Conservation (phyloP, 1,139 yeast species). For the Sugiyamaella novakii region DNA sequence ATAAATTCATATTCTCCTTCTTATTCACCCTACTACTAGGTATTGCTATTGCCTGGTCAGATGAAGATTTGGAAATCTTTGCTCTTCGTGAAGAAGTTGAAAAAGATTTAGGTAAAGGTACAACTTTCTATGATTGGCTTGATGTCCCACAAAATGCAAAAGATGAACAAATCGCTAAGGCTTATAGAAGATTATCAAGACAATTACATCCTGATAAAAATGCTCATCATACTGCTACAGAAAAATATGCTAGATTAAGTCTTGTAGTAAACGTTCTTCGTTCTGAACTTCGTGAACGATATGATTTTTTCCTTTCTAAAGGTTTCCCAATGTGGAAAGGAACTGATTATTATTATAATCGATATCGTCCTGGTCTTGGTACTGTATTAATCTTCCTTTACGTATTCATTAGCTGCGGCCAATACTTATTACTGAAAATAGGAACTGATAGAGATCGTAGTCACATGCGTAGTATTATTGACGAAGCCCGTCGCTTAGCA, state of each 20-base stretch:
- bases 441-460: constrained; percentile 62
- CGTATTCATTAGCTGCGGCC: constrained; percentile 57
- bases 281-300: constrained; percentile 61
- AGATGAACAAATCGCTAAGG: constrained; percentile 66
- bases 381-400: constrained; percentile 55
- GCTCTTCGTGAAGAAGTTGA: constrained; percentile 66
- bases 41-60: constrained; percentile 44
- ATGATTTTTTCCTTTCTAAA: constrained; percentile 77
- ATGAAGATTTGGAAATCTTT: constrained; percentile 81
- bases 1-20: not conserved
- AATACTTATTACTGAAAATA: constrained; percentile 57
- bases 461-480: constrained; percentile 48
- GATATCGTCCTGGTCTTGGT: constrained; percentile 55
- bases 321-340: constrained; percentile 86
- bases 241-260: constrained; percentile 73
- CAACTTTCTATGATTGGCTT: constrained; percentile 63
- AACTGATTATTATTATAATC: constrained; percentile 42
- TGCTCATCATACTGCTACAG: constrained; percentile 46
- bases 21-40: not conserved
- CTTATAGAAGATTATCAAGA: constrained; percentile 70
- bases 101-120: constrained; percentile 61
- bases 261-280: constrained; percentile 73
- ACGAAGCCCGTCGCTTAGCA: constrained; percentile 48
- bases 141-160: constrained; percentile 46
- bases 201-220: constrained; percentile 63